These are phyloP conservation scores for Hypocrella siamensis DNA, from an alignment of 2,329 filamentous ascomycete genomes.

Conservation along the genomic window DNA sequence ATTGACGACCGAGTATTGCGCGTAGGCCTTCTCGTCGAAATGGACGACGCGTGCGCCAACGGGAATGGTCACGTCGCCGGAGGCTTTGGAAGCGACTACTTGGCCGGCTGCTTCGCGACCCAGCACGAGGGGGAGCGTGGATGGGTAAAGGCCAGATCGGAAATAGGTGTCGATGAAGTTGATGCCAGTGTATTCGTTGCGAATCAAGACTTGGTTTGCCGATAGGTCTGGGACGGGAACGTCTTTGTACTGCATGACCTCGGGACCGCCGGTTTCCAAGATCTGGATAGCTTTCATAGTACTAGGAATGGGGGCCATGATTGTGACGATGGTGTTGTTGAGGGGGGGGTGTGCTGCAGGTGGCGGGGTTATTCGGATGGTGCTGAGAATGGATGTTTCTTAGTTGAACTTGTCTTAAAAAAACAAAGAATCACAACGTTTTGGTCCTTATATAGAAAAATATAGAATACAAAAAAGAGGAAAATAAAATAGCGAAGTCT, in stretches of 20 bases:
- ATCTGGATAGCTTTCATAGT: constrained; percentile 54
- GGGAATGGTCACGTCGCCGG: constrained; percentile 25
- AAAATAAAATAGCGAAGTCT: no score
- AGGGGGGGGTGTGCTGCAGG: background rate
- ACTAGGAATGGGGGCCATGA: constrained; percentile 58
- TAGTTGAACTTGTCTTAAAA: no score
- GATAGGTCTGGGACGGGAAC: constrained; percentile 50
- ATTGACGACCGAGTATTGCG: constrained; percentile 38
- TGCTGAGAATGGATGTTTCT: no score
- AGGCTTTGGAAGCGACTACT: constrained; percentile 40
- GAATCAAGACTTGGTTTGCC: constrained; percentile 62
- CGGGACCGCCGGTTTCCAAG: constrained; percentile 47
- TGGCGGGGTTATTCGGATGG: no score
- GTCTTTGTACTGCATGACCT: constrained; percentile 59
- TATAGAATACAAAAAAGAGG: no score
- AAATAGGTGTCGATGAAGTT: constrained; percentile 92
- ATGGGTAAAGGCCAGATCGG: constrained; percentile 65
- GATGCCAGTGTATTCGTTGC: constrained; percentile 65
- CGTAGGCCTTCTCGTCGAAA: constrained; percentile 37
- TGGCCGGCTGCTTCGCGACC: constrained; percentile 68
- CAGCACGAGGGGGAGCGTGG: constrained; percentile 58
- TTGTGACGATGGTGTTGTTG: background rate
- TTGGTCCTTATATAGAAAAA: no score
- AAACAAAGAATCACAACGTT: no score
- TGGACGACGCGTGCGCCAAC: constrained; percentile 59